These are phyloP conservation scores for Globisporangium middletonii DNA, from an alignment of 352 stramenopile species.

Conservation along the genomic window DNA sequence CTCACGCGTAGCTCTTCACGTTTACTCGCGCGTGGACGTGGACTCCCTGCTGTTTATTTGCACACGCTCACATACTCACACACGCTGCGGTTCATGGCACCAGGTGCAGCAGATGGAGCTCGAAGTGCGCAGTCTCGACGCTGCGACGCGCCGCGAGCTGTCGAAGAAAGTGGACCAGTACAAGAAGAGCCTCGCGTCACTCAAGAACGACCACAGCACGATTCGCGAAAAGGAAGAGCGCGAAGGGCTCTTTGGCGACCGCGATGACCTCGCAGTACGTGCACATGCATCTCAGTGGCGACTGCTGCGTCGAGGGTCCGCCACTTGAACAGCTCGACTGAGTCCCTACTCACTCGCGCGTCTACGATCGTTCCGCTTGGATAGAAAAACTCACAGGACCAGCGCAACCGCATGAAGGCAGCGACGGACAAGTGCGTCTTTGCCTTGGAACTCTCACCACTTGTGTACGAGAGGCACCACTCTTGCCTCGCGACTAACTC, in stretches of 20 bases:
- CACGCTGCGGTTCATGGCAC: not conserved
- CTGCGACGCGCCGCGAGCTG: conserved; percentile 72
- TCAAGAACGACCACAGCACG: conserved; percentile 74
- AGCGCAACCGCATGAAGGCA: conserved; percentile 71
- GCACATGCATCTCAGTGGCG: not conserved
- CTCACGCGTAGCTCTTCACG: not conserved
- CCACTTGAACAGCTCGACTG: not conserved
- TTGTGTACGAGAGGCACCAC: not conserved
- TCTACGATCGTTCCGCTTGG: not conserved
- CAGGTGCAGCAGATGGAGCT: conserved; percentile 88
- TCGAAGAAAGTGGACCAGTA: conserved; percentile 89
- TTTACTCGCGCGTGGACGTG: not conserved
- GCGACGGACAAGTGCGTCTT: conserved; percentile 72
- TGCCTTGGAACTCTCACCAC: not conserved
- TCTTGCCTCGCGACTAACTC: not conserved
- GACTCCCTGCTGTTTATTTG: not conserved
- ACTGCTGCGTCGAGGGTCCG: not conserved
- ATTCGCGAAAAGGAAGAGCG: conserved; percentile 82
- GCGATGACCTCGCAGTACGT: conserved; percentile 50
- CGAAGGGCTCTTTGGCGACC: conserved; percentile 78
- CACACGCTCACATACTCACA: not conserved
- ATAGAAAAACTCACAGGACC: conserved; percentile 56
- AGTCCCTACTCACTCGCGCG: conserved; percentile 1
- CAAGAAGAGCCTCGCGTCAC: conserved; percentile 82
- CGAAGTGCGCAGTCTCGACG: conserved; percentile 79